phyloP scores from a whole-genome alignment of 1,284 basidiomycete genomes.

The Blastosporella zonata region DNA sequence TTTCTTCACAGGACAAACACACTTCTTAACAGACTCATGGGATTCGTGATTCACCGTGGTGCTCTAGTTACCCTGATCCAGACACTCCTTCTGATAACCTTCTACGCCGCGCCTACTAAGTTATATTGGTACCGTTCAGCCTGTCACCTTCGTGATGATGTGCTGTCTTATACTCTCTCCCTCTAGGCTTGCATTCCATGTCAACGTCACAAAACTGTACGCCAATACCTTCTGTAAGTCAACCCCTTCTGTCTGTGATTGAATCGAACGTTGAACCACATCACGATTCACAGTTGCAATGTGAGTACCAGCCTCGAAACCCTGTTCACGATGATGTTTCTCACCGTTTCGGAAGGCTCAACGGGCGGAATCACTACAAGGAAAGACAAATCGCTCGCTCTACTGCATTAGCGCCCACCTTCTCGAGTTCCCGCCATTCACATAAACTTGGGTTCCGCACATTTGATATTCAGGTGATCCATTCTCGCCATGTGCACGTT shows the following conservation, averaged over 20 bases:
- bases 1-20: conserved; percentile 24
- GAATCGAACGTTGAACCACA: neutral
- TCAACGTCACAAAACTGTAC: conserved; percentile 28
- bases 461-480: conserved; percentile 13
- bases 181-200: conserved; percentile 23
- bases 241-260: neutral
- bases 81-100: conserved; percentile 24
- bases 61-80: conserved; percentile 26
- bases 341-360: conserved; percentile 13
- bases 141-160: neutral
- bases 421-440: conserved; percentile 3
- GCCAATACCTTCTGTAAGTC: conserved; percentile 29
- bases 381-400: conserved; percentile 3
- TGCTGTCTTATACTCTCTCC: conserved; percentile 2
- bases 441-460: conserved; percentile 4
- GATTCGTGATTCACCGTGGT: conserved; percentile 25
- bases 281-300: conserved; percentile 16
- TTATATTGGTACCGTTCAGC: conserved; percentile 21
- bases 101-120: conserved; percentile 22
- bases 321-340: neutral
- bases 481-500: neutral
- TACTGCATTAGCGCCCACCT: conserved; percentile 5
- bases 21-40: conserved; percentile 27
- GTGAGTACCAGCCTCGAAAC: conserved; percentile 12
- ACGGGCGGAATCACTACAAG: conserved; percentile 17